Evolutionary conservation across 805 yeast genomes (phyloP).

Genomic region (Clavispora vitiphila): DNA sequence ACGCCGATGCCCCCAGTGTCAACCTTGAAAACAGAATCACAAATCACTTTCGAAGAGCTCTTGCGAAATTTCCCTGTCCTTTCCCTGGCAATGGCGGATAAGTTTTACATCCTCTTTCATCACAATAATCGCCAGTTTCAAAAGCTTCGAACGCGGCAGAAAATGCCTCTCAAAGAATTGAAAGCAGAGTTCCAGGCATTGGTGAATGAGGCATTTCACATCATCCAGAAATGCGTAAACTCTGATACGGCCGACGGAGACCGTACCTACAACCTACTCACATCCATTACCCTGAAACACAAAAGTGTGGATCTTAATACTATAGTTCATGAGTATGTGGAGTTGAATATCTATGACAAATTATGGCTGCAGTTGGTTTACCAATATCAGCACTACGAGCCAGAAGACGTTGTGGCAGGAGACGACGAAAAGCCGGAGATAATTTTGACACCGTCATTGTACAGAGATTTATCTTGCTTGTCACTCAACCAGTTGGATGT

Average conservation of each 20-base stretch:
- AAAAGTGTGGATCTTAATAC: constrained; percentile 45
- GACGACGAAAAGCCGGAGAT: constrained; percentile 23
- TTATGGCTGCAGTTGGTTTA: constrained; percentile 50
- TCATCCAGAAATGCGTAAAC: constrained; percentile 36
- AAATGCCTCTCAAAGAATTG: constrained; percentile 23
- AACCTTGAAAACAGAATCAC: not conserved
- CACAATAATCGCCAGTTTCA: constrained; percentile 34
- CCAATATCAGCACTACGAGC: constrained; percentile 23
- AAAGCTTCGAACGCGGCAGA: constrained; percentile 25
- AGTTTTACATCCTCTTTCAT: constrained; percentile 35
- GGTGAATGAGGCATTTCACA: constrained; percentile 30
- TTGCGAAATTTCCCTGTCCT: constrained; percentile 35
- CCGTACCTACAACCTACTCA: constrained; percentile 26
- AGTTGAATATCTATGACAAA: constrained; percentile 58
- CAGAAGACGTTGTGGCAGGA: constrained; percentile 17
- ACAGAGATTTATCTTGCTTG: constrained; percentile 32
- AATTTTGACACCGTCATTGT: constrained; percentile 25
- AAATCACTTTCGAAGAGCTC: constrained; percentile 31
- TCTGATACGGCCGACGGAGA: constrained; percentile 32
- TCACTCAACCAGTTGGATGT: constrained; percentile 51
- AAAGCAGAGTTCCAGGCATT: constrained; percentile 28
- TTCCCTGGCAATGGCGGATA: constrained; percentile 35
- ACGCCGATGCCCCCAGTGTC: not conserved
- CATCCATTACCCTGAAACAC: constrained; percentile 24
- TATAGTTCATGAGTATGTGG: constrained; percentile 66